Evolutionary conservation across 768 basidiomycete species (phyloP).

Genomic region (Nevesoporus exiguus): DNA sequence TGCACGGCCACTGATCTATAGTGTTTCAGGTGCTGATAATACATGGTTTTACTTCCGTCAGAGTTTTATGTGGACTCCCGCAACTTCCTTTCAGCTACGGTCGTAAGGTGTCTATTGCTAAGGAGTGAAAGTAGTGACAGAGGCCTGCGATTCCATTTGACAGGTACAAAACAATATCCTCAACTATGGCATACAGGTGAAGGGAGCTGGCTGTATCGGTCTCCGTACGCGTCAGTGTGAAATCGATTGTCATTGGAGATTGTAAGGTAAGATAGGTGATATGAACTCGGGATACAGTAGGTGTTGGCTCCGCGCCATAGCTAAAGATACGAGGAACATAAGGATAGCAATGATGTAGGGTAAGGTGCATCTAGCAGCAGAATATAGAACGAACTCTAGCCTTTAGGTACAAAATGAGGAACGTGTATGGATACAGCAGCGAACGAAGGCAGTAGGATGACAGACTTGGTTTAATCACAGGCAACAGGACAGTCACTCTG

Average conservation of each 20-base stretch:
- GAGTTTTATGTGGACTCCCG: no score
- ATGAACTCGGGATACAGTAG: conserved; percentile 21
- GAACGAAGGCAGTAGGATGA: conserved; percentile 16
- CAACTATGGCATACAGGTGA: no score
- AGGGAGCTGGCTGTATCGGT: background rate
- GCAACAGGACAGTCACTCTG: conserved; percentile 49
- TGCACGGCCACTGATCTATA: no score
- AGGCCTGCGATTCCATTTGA: no score
- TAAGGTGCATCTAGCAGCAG: conserved; percentile 18
- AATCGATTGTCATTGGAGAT: conserved; percentile 16
- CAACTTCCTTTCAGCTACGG: no score
- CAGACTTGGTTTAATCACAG: conserved; percentile 42
- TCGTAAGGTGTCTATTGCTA: no score
- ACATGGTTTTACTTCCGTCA: no score
- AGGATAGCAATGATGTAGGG: conserved; percentile 14
- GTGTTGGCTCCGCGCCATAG: conserved; percentile 17
- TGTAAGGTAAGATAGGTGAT: conserved; percentile 16
- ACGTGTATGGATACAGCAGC: conserved; percentile 19
- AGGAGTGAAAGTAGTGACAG: no score
- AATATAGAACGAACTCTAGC: conserved; percentile 24
- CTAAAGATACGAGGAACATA: conserved; percentile 8
- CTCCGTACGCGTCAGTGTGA: background rate
- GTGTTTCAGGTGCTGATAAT: no score
- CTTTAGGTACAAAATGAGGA: background rate
- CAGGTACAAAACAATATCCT: no score